These are phyloP conservation scores for Chlamydomonas sphaeroides DNA, from an alignment of 139 green algal genomes.

Conservation along the genomic window DNA sequence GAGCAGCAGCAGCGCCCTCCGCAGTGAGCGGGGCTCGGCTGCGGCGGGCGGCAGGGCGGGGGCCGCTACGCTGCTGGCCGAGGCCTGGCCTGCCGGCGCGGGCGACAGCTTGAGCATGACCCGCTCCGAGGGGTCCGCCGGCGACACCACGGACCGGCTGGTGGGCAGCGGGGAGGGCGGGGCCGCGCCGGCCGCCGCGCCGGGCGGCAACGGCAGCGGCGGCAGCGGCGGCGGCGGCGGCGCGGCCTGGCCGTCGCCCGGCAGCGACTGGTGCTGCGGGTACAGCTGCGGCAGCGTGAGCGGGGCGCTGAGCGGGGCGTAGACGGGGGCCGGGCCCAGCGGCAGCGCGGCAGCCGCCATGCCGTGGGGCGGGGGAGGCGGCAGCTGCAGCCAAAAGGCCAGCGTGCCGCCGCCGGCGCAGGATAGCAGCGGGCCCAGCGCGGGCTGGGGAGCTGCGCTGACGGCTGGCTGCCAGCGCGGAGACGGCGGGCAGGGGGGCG, in stretches of 20 bases:
- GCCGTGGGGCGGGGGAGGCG: neutral
- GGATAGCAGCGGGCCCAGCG: neutral
- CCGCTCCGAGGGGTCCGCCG: no score
- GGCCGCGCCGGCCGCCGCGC: no score
- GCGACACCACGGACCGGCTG: no score
- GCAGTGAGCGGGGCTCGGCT: neutral
- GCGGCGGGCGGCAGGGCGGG: neutral
- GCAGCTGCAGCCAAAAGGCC: constrained; percentile 17
- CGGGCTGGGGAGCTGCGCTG: neutral
- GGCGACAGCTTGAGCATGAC: no score
- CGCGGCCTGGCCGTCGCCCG: no score
- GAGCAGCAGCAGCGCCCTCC: constrained; percentile 15
- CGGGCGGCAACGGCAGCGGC: no score
- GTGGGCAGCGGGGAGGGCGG: no score
- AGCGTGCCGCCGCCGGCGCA: neutral
- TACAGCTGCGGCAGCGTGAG: neutral
- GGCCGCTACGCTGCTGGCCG: no score
- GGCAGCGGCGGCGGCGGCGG: no score
- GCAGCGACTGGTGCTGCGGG: no score
- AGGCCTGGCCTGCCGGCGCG: no score
- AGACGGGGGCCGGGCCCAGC: neutral
- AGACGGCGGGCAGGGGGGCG: no score
- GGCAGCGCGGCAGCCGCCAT: neutral
- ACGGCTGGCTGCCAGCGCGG: neutral
- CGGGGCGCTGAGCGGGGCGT: neutral